Evolutionary conservation across 169 alveolate genomes (phyloP).

Genomic region (Eimeria acervulina): DNA sequence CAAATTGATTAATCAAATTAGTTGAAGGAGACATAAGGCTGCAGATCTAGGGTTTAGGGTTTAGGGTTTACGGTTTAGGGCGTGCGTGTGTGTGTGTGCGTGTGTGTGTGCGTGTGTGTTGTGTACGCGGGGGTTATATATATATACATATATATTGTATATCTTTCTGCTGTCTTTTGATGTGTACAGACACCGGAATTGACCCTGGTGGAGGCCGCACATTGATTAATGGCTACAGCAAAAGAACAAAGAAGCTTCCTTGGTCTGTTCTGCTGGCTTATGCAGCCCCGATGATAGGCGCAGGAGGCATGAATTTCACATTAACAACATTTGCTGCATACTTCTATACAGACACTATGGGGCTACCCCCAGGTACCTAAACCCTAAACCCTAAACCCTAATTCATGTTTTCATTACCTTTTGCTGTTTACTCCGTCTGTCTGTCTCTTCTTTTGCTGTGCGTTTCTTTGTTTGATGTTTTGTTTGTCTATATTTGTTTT

Average conservation of each 20-base stretch:
- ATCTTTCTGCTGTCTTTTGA: too few species aligned
- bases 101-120: too few species aligned
- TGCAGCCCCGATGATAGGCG: slow-evolving; percentile 79
- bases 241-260: slow-evolving; percentile 60
- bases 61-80: slow-evolving; percentile 28
- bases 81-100: background rate
- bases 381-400: slow-evolving; percentile 46
- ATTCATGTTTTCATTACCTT: too few species aligned
- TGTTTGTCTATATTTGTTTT: too few species aligned
- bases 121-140: too few species aligned
- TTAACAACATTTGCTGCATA: slow-evolving; percentile 77
- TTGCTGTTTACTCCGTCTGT: too few species aligned
- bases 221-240: background rate
- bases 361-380: slow-evolving; percentile 46
- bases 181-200: background rate
- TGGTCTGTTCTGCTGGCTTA: slow-evolving; percentile 70
- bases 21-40: too few species aligned
- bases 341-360: slow-evolving; percentile 77
- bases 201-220: background rate
- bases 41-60: background rate
- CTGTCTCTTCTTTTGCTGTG: too few species aligned
- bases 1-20: too few species aligned
- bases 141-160: too few species aligned
- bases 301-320: slow-evolving; percentile 80
- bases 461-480: too few species aligned